These are phyloP conservation scores for Colletotrichum plurivorum DNA, from an alignment of 2,329 filamentous ascomycete species.

Conservation along the genomic window DNA sequence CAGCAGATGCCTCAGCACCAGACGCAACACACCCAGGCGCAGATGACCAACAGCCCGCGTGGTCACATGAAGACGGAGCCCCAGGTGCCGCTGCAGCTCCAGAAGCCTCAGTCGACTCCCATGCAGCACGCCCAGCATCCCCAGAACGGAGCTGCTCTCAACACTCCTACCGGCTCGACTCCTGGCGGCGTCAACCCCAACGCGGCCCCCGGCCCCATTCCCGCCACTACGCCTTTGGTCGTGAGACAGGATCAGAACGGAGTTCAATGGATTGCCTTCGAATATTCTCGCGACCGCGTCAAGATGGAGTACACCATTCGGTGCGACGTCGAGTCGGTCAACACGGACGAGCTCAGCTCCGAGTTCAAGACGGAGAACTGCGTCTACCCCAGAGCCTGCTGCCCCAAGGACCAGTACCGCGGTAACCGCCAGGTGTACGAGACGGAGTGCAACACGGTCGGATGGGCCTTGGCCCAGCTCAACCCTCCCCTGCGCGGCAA, in stretches of 20 bases:
- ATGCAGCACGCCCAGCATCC: slow-evolving; percentile 52
- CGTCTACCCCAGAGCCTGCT: slow-evolving; percentile 96
- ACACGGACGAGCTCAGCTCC: slow-evolving; percentile 84
- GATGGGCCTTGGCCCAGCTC: slow-evolving; percentile 96
- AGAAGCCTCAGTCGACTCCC: slow-evolving; percentile 65
- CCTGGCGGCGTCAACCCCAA: slow-evolving; percentile 81
- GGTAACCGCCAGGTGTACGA: slow-evolving; percentile 97
- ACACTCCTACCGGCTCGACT: slow-evolving; percentile 61
- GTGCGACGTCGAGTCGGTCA: slow-evolving; percentile 97
- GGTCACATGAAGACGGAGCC: slow-evolving; percentile 72
- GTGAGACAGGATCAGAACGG: slow-evolving; percentile 96
- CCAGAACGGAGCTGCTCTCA: slow-evolving; percentile 60
- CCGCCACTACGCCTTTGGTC: slow-evolving; percentile 93
- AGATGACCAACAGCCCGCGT: slow-evolving; percentile 73
- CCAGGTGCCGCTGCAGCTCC: slow-evolving; percentile 73
- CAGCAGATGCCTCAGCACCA: slow-evolving; percentile 57
- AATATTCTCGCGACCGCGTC: slow-evolving; percentile 95
- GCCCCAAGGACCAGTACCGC: slow-evolving; percentile 94
- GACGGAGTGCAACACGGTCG: slow-evolving; percentile 99
- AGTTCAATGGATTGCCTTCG: slow-evolving; percentile 98
- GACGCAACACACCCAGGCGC: slow-evolving; percentile 66
- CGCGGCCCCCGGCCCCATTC: slow-evolving; percentile 94
- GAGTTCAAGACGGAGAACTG: slow-evolving; percentile 99
- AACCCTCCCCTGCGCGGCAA: slow-evolving; percentile 94
- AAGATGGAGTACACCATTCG: slow-evolving; percentile 99